Conservation (phyloP, 371 early-diverging fungal species). For the Rhizopus sp. region DNA sequence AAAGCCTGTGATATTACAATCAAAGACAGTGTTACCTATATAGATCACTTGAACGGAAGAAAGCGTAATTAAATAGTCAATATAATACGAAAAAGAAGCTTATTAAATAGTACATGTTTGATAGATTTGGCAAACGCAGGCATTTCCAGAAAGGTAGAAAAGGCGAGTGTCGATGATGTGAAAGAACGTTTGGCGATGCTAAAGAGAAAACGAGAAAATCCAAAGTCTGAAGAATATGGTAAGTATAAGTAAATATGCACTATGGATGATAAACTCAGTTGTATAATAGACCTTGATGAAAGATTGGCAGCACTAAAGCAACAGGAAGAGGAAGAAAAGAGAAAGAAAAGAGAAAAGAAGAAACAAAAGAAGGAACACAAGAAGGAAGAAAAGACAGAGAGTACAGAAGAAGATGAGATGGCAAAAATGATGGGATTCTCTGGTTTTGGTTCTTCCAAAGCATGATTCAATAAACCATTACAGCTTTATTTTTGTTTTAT, state of each 20-base stretch:
- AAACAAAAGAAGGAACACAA: slow-evolving; percentile 53
- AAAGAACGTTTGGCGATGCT: slow-evolving; percentile 54
- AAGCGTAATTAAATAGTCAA: slow-evolving; percentile 62
- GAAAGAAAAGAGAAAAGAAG: slow-evolving; percentile 50
- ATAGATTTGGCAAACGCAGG: slow-evolving; percentile 62
- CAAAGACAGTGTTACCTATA: slow-evolving; percentile 83
- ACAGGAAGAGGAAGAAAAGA: slow-evolving; percentile 55
- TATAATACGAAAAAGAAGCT: background rate
- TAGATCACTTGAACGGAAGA: slow-evolving; percentile 91
- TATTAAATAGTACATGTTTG: slow-evolving; percentile 30
- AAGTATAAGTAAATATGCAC: slow-evolving; percentile 4
- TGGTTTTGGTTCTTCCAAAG: slow-evolving; percentile 51
- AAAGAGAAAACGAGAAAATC: slow-evolving; percentile 60
- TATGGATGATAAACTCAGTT: too few species aligned
- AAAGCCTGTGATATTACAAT: slow-evolving; percentile 83
- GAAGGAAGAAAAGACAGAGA: slow-evolving; percentile 29
- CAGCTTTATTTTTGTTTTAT: too few species aligned
- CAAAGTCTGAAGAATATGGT: slow-evolving; percentile 58
- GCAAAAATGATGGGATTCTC: slow-evolving; percentile 56
- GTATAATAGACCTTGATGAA: slow-evolving; percentile 55
- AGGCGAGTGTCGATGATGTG: slow-evolving; percentile 54
- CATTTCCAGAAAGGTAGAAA: slow-evolving; percentile 77
- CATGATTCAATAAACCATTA: slow-evolving; percentile 12
- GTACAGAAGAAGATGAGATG: slow-evolving; percentile 42
- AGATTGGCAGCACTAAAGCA: slow-evolving; percentile 47